Base-by-base conservation (phyloP, 352 stramenopile genomes). In the Phytophthora constricta region DNA sequence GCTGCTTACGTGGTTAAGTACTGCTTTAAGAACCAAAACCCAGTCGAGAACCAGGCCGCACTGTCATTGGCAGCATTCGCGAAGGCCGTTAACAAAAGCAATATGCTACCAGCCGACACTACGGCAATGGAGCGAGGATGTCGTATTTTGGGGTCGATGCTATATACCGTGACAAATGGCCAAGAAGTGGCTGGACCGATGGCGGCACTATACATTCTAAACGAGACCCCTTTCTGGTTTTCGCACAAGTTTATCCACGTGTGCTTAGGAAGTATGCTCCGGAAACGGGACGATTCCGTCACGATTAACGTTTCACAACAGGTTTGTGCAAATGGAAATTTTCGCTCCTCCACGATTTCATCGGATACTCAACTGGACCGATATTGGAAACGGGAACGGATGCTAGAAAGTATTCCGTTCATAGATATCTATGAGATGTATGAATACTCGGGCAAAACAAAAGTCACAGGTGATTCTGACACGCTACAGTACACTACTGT, bases 1-100 rank as follows among this genome's bases (percentile, higher is more conserved):
- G 67, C 52, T 13, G 61, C 57, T 1, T 75, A 75, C 33, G 57
- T 62, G 0, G 61, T 31, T 16, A 75, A 70, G 19, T 70, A 70
- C 34, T 70, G 56, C 22, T 68, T 68, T 9, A 70, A 70, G 23
- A 27, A 14, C 4, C 61, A 75, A 33, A 55, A 70, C 5, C 31
- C 39, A n/a, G 46, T 77, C 10, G 63, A 73, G 20, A 77, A 73
- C 25, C 28, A 67, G 0, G 7, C 16, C 0, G 63, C 67, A 9
- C 5, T 72, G 1, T 56, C 61, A 0, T 5, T 72, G 0, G 62
- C 62, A 11, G 68, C 62, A 8, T 69, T 71, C 23, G 46, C 60
- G 0, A 68, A 65, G 39, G 60, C 52, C 4, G 11, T 22, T 2
- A 52, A 47, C 1, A 67, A 65, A 0, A 17, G 60, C 0, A 22